Percentiles rank a stretch among this genome's conserved stretches.
phyloP scores from a whole-genome alignment of 257 asterid species.

The Solanum sejunctum region DNA sequence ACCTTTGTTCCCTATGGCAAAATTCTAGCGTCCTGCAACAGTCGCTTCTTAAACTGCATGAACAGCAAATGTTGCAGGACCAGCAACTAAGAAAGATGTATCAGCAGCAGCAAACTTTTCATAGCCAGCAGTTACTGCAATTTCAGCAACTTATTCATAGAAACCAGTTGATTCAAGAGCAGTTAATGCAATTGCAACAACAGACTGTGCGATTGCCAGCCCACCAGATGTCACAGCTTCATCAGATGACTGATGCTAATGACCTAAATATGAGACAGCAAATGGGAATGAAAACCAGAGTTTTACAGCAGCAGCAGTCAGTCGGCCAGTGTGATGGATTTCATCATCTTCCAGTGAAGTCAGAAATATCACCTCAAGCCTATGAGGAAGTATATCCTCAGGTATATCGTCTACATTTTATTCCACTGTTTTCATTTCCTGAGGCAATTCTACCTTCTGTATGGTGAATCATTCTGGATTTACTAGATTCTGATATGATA shows the following conservation, averaged over 20 bases:
- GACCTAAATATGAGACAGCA: slow-evolving; percentile 68
- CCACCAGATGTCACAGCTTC: slow-evolving; percentile 51
- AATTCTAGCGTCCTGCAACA: slow-evolving; percentile 3
- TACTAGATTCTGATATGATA: too few relatives aligned
- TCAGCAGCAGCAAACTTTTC: slow-evolving; percentile 35
- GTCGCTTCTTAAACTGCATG: not conserved
- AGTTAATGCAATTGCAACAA: slow-evolving; percentile 45
- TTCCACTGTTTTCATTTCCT: slow-evolving; percentile 23
- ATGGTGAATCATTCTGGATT: too few relatives aligned
- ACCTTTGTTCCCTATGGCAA: slow-evolving; percentile 35
- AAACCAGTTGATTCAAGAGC: slow-evolving; percentile 56
- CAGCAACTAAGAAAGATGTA: not conserved
- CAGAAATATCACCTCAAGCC: slow-evolving; percentile 64
- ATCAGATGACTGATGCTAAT: slow-evolving; percentile 54
- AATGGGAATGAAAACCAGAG: slow-evolving; percentile 59
- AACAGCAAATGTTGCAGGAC: not conserved
- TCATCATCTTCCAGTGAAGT: slow-evolving; percentile 53
- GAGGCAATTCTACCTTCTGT: not conserved
- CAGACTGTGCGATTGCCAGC: slow-evolving; percentile 29
- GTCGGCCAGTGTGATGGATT: slow-evolving; percentile 51
- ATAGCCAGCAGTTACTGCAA: slow-evolving; percentile 56
- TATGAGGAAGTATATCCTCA: slow-evolving; percentile 67
- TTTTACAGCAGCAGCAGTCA: slow-evolving; percentile 47
- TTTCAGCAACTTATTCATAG: slow-evolving; percentile 39
- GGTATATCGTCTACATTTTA: slow-evolving; percentile 43